Evolutionary conservation across 345 rosid species (phyloP).

Genomic region (Gossypium thurberi): DNA sequence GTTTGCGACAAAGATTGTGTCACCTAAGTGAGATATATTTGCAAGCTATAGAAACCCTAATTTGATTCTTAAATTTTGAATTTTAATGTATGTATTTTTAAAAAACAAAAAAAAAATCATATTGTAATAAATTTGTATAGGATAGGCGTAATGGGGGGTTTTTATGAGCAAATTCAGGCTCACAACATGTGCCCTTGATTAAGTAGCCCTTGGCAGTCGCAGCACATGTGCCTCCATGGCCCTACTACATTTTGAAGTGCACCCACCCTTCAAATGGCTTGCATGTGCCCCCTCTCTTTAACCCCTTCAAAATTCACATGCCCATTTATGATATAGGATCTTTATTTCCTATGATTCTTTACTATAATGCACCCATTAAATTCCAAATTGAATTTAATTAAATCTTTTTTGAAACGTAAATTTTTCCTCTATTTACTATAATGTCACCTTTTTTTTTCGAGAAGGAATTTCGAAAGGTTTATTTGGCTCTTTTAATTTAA

Average conservation of each 20-base stretch:
- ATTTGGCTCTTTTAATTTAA: too few relatives aligned
- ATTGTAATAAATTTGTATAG: background rate
- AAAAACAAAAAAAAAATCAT: too few relatives aligned
- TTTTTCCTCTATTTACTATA: too few relatives aligned
- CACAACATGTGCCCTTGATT: slow-evolving; percentile 17
- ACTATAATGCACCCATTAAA: too few relatives aligned
- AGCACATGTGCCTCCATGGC: slow-evolving; percentile 29
- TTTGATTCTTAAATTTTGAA: background rate
- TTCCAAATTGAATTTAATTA: too few relatives aligned
- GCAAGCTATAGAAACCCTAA: background rate
- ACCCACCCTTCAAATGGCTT: slow-evolving; percentile 19
- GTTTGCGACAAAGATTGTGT: slow-evolving; percentile 3
- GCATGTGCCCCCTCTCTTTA: slow-evolving; percentile 25
- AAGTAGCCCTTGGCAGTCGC: slow-evolving; percentile 1
- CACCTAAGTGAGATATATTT: background rate
- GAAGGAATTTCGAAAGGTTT: too few relatives aligned
- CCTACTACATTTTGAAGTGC: slow-evolving; percentile 40
- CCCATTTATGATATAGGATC: background rate
- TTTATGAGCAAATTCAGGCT: slow-evolving; percentile 14
- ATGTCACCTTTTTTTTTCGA: background rate
- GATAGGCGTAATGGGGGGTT: slow-evolving; percentile 3
- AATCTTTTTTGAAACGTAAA: too few relatives aligned
- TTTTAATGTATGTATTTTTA: too few relatives aligned
- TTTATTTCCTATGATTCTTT: too few relatives aligned
- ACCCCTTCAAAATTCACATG: slow-evolving; percentile 14